phyloP scores from a whole-genome alignment of 106 monocot genomes.

The Amphibolis antarctica region DNA sequence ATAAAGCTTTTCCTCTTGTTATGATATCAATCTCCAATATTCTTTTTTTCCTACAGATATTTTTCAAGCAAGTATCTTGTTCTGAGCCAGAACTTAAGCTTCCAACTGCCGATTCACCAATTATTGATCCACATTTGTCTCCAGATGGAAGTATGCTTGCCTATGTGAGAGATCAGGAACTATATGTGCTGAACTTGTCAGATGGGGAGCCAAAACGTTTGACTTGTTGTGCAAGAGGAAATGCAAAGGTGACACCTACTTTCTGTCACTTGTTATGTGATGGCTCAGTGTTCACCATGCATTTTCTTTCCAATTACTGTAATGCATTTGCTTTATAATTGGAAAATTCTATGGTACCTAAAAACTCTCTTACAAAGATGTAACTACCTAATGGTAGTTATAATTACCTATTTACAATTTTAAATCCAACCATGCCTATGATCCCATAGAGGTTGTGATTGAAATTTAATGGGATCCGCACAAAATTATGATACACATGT shows the following conservation, averaged over 20 bases:
- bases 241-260: slow-evolving; percentile 46
- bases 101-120: slow-evolving; percentile 38
- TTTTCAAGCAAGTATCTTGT: slow-evolving; percentile 62
- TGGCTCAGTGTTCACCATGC: background rate
- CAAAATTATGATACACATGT: too few relatives aligned
- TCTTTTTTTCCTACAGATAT: slow-evolving; percentile 42
- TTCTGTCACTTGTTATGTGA: background rate
- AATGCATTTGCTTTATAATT: background rate
- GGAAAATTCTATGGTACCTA: too few relatives aligned
- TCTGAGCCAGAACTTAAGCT: slow-evolving; percentile 63
- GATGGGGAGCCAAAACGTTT: slow-evolving; percentile 45
- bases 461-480: too few relatives aligned
- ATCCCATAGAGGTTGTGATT: too few relatives aligned
- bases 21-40: background rate
- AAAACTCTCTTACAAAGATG: too few relatives aligned
- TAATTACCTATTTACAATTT: too few relatives aligned
- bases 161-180: slow-evolving; percentile 69
- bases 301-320: background rate
- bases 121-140: slow-evolving; percentile 89
- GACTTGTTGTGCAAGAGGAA: slow-evolving; percentile 59
- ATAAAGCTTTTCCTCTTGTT: too few relatives aligned
- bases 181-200: slow-evolving; percentile 47
- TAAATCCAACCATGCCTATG: too few relatives aligned
- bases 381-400: too few relatives aligned
- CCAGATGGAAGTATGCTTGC: slow-evolving; percentile 87